phyloP scores from a whole-genome alignment of 345 rosid species.

The Camelina laxa region DNA sequence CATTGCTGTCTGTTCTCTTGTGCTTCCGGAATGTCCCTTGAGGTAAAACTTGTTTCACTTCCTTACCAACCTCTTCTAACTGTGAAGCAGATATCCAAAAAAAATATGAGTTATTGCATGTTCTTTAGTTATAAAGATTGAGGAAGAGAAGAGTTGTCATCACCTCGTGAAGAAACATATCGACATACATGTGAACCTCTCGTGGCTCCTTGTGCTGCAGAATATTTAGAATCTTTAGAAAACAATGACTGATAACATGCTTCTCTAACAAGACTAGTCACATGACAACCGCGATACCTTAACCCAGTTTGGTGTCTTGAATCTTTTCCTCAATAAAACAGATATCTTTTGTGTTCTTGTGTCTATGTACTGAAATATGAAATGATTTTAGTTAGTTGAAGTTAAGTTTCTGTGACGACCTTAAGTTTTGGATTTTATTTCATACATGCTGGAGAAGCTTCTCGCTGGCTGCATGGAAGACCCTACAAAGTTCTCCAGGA shows the following conservation, averaged over 20 bases:
- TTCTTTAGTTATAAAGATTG: slow-evolving; percentile 14
- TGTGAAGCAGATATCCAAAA: slow-evolving; percentile 30
- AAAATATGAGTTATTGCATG: not conserved
- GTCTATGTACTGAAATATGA: slow-evolving; percentile 65
- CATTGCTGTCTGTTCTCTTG: slow-evolving; percentile 89
- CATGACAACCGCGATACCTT: slow-evolving; percentile 61
- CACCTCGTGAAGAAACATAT: slow-evolving; percentile 95
- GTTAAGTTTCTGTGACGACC: slow-evolving; percentile 6
- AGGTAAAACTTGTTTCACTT: slow-evolving; percentile 87
- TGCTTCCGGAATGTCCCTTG: slow-evolving; percentile 78
- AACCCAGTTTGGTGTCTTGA: slow-evolving; percentile 95
- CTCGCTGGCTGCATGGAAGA: slow-evolving; percentile 81
- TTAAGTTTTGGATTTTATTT: slow-evolving; percentile 25
- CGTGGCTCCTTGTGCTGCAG: slow-evolving; percentile 98
- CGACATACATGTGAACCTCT: slow-evolving; percentile 98
- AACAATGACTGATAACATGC: slow-evolving; percentile 26
- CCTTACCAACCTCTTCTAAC: slow-evolving; percentile 75
- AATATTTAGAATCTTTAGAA: slow-evolving; percentile 42
- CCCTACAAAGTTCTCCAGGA: slow-evolving; percentile 87
- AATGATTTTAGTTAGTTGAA: slow-evolving; percentile 31
- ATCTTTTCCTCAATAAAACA: slow-evolving; percentile 84
- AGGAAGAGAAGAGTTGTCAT: slow-evolving; percentile 32
- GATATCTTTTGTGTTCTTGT: slow-evolving; percentile 86
- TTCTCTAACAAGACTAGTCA: slow-evolving; percentile 23
- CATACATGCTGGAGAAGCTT: slow-evolving; percentile 87